Base-by-base conservation (phyloP, 2,329 filamentous ascomycete species). In the Nigrograna mackinnonii region DNA sequence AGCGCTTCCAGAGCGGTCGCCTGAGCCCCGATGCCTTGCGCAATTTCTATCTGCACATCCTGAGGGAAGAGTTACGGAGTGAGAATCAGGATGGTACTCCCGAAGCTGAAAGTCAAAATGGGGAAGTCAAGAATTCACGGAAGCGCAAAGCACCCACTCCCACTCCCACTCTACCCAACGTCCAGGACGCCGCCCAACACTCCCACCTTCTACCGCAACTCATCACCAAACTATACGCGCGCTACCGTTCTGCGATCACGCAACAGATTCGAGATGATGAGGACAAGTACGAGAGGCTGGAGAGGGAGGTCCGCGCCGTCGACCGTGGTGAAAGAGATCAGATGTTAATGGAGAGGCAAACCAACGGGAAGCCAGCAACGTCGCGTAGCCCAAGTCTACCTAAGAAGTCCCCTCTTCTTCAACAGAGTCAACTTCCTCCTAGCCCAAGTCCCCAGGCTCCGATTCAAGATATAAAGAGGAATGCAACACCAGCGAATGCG, bases 21-120 rank as follows among this genome's bases (percentile, higher is more conserved):
- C 73, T 97, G 64, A 86, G 78, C 35, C 83, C 91, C 6, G 87
- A 91, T 68, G 82, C 89, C 32, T 75, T 97, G 54, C 84, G 88
- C 68, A 81, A 86, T 60, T 78, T 94, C 39, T 96, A 95, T 67
- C 73, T 91, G 53, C 79, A 82, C 44, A 73, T 95, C 44, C 69
- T 96, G 64, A 82, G 82, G 53, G 87, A 95, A 54, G 90, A 94
- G 67, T 69, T 85, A 50, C 80, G 72, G 55, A 67, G 64, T 41
- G 80, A 86, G 49, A 67, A 68, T 16, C 76, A 74, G 41, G 50
- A 54, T 17, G 50, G 46, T 51, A 33, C 37, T 20, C 44, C 44
- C 43, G 78, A 78, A 52, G 74, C 71, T 38, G 68, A 76, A 22
- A 62, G 41, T 12, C 49, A 49, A 14, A 57, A 59, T 39, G 61